Base-by-base conservation (phyloP, 192 early-diverging fungal species). In the Fimicolochytrium jonesii region DNA sequence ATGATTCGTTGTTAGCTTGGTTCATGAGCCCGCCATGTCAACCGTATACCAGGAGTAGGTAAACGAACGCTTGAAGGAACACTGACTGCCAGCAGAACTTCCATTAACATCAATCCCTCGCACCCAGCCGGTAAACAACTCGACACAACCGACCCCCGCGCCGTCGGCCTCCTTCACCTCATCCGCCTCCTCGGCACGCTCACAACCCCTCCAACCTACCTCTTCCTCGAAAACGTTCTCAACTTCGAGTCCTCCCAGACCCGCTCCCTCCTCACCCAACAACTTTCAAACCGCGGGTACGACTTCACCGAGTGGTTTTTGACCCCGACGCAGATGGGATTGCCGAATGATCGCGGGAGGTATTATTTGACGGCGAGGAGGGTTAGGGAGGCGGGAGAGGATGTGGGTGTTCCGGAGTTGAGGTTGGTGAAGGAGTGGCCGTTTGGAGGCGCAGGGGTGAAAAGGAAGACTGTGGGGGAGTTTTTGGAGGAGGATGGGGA, bases 1-100 rank as follows among this genome's bases (percentile, higher is more conserved):
- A n/a, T n/a, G n/a, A n/a, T n/a, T n/a, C n/a, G 23, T 23, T 17
- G 48, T 2, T 29, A 50, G 48, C 84, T 37, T 95, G 94, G 94
- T 76, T 97, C 10, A 74, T 94, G 47, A 90, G 88, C 58, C 94
- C 94, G 25, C 94, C 94, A 0, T 97, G 94, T 59, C 94, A 97
- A 70, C 77, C 78, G 15, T 79, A 78, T 46, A 73, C 73, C 4
- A 25, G 54, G 41, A 45, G 58, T 60, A 45, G 41, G 58, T 60
- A 45, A 13, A 15, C 15, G 4, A 6, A 44, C 43, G 3, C 15
- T 44, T 17, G 2, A 3, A 3, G 2, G 43, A 6, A 5, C 4
- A 3, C 23, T 23, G 3, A 3, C 43, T 44, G 37, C 17, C n/a
- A n/a, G n/a, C n/a, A n/a, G n/a, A n/a, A n/a, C n/a, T n/a, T n/a